Evolutionary conservation across 768 basidiomycete species (phyloP).

Genomic region (Collybia nuda): DNA sequence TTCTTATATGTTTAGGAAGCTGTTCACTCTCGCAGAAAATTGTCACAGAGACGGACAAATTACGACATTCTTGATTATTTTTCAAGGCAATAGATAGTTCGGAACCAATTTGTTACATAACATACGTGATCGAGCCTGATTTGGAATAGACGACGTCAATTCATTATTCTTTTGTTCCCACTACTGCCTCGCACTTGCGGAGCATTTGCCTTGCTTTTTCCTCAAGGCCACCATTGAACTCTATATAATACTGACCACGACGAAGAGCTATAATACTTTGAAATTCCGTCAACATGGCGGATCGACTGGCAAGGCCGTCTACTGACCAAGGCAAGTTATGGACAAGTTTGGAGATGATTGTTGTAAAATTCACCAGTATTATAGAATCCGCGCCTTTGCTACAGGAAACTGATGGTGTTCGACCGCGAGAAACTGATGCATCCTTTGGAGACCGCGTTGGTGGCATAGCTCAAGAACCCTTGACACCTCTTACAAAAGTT

Average conservation of each 20-base stretch:
- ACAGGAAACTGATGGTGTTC: constrained; percentile 29
- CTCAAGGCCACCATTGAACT: constrained; percentile 7
- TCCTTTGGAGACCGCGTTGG: constrained; percentile 50
- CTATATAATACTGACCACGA: constrained; percentile 4
- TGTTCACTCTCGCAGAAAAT: constrained; percentile 19
- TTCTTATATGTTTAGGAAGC: constrained; percentile 13
- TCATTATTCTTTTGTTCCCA: not conserved
- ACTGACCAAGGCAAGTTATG: constrained; percentile 58
- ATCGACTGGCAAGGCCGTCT: constrained; percentile 50
- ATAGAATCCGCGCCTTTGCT: constrained; percentile 70
- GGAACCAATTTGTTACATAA: not conserved
- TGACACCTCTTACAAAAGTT: constrained; percentile 82
- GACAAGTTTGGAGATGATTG: too few species aligned
- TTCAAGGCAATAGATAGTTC: too few species aligned
- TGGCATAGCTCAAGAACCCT: constrained; percentile 66
- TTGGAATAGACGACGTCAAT: not conserved
- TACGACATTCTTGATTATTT: not conserved
- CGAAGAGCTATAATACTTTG: not conserved
- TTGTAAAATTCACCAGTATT: not conserved
- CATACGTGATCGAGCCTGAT: not conserved
- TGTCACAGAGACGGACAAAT: constrained; percentile 3
- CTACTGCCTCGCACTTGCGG: not conserved
- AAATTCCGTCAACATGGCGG: constrained; percentile 42
- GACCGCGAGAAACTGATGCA: constrained; percentile 14
- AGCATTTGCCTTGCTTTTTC: constrained; percentile 1